Evolutionary conservation across 768 basidiomycete genomes (phyloP).

Genomic region (Solioccasus polychromus): DNA sequence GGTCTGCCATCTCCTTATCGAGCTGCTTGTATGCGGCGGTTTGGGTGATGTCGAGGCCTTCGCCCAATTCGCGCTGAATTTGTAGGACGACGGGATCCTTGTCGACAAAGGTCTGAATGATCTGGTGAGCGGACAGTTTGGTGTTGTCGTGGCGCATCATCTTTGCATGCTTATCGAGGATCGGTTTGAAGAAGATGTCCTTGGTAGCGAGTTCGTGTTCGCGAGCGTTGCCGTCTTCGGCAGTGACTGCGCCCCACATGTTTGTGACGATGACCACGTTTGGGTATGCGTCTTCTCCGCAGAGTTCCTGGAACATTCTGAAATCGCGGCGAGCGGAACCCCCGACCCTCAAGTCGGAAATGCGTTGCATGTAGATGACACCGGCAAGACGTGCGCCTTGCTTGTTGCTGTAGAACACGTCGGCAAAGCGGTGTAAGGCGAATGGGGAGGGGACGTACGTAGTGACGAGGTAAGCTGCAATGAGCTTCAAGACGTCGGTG

Average conservation of each 20-base stretch:
- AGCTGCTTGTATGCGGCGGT: slow-evolving; percentile 54
- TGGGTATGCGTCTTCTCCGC: slow-evolving; percentile 47
- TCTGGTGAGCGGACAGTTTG: slow-evolving; percentile 41
- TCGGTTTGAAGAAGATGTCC: slow-evolving; percentile 48
- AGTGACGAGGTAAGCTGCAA: slow-evolving; percentile 38
- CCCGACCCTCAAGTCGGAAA: slow-evolving; percentile 47
- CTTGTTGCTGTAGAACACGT: slow-evolving; percentile 28
- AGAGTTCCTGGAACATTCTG: slow-evolving; percentile 50
- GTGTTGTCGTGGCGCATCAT: slow-evolving; percentile 44
- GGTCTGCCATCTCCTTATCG: slow-evolving; percentile 45
- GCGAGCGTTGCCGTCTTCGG: slow-evolving; percentile 36
- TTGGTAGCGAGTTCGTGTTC: slow-evolving; percentile 43
- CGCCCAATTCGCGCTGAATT: slow-evolving; percentile 54
- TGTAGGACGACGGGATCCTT: slow-evolving; percentile 43
- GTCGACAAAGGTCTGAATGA: slow-evolving; percentile 42
- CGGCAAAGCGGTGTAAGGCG: not conserved
- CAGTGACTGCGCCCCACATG: slow-evolving; percentile 46
- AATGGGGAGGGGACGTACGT: slow-evolving; percentile 20
- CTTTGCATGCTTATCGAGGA: slow-evolving; percentile 43
- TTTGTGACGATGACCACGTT: slow-evolving; percentile 53
- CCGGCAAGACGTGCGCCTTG: slow-evolving; percentile 41
- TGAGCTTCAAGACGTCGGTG: slow-evolving; percentile 49
- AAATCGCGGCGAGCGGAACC: slow-evolving; percentile 48
- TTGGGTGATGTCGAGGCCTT: slow-evolving; percentile 46
- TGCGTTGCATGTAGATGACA: slow-evolving; percentile 53